Conservation (phyloP, 169 alveolate genomes). For the Plasmodium coatneyi region DNA sequence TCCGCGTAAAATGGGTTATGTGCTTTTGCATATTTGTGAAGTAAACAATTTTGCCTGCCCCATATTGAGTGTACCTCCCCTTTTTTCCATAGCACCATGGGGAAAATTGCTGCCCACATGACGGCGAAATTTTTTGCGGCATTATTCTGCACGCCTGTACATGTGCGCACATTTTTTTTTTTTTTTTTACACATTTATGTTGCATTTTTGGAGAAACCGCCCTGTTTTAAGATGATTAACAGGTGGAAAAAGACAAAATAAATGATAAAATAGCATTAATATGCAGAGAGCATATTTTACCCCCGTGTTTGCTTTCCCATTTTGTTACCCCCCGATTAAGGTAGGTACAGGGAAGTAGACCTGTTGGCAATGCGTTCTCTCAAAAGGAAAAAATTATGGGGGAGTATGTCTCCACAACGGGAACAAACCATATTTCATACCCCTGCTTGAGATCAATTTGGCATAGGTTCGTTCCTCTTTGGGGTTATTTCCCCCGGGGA, state of each 20-base stretch:
- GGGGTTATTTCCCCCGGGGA: neutral
- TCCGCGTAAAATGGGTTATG: neutral
- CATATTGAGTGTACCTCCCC: neutral
- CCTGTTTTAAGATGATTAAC: neutral
- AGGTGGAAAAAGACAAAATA: neutral
- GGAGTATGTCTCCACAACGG: neutral
- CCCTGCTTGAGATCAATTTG: neutral
- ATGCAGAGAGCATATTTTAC: neutral
- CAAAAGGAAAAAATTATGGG: neutral
- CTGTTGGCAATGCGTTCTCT: neutral
- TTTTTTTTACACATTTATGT: neutral
- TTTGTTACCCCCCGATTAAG: neutral
- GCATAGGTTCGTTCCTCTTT: neutral
- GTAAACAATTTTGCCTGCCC: neutral
- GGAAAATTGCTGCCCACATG: neutral
- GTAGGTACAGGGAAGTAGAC: neutral
- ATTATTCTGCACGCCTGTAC: neutral
- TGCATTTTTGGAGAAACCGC: neutral
- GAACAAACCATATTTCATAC: neutral
- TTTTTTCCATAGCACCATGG: neutral
- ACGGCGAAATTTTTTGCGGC: neutral
- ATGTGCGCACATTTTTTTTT: neutral
- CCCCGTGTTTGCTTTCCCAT: no score
- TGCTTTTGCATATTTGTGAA: neutral
- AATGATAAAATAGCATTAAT: neutral